Base-by-base conservation (phyloP, 176 grass and related monocot genomes). In the Pontederia crassipes region DNA sequence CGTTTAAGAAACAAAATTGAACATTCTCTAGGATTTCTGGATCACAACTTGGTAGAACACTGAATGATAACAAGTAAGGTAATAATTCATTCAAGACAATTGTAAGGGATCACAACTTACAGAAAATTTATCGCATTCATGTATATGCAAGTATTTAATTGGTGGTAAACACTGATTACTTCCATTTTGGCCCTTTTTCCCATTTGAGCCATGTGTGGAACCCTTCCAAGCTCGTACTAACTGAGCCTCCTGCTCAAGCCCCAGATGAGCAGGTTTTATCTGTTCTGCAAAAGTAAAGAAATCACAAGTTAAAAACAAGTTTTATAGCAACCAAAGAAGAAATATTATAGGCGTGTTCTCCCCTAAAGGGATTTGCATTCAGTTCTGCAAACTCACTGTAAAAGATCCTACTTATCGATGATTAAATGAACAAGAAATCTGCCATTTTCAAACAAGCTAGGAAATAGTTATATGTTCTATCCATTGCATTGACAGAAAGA, bases 141-240 rank as follows among this genome's bases (percentile, higher is more conserved):
- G 81, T 61, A 98, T 88, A 69, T 98, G 93, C 67, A 98, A 59
- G 83, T 98, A 98, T 73, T 89, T 81, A 7, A 98, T 98, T 52
- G 87, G 74, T 74, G 82, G 61, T 0, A 47, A 28, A 4, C 72
- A 79, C 35, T 85, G 87, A 24, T 77, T 85, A 61, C 65, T 53
- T 18, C 87, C 93, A 48, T 85, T 88, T 40, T 73, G 87, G 50
- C 81, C 87, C 60, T 74, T 72, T 76, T 80, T 98, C 16, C 93
- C 93, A 10, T 92, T 98, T 68, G 75, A 24, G 53, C 71, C 81
- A 16, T 72, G 81, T 0, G 62, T 58, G 46, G 83, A 75, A 47
- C 58, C 77, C 74, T 71, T 90, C 87, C 81, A 98, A 49, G 24
- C 77, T 26, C 87, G 84, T 69, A 72, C 87, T 73, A 79, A 66